Evolutionary conservation across 2,329 filamentous ascomycete species (phyloP), one percentile per base, ranked within the genome.

Genomic region (Allantophomopsis cytisporea): DNA sequence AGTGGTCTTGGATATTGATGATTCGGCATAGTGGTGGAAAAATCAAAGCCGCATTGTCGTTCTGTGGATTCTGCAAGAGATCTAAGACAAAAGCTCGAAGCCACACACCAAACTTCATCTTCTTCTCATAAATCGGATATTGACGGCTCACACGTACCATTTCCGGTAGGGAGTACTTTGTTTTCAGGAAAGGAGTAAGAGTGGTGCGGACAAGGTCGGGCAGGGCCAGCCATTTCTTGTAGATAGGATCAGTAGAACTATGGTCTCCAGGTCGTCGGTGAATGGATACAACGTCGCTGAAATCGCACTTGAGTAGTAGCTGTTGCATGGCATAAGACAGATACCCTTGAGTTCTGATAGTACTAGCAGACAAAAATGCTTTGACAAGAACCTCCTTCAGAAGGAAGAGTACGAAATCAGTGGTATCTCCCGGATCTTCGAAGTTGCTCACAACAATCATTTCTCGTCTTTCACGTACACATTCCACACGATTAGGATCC

Each of bases 241-340:
- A 83, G 18, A 80, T 71, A 3, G 72, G 66, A 37, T 71, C 71
- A 10, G 68, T 66, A 20, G 77, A 71, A 15, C 57, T 1, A 58
- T 56, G 3, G 61, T 60, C 31, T 62, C 57, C 54, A 59, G 58
- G 21, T 56, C 57, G 38, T 30, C 43, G 46, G 11, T 50, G 35
- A 7, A 47, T 46, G 3, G 48, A 44, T 36, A 48, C 68, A 0
- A 71, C 73, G 10, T 71, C 64, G 42, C 69, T 77, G 52, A 95
- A 79, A 20, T 82, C 79, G 52, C 83, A 85, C 47, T 80, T 76
- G 35, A 80, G 78, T 3, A 96, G 69, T 32, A 96, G 69, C 51
- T 94, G 82, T 58, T 99, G 91, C 78, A 98, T 95, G 2, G 82
- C 84, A 59, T 83, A 98, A 1, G 89, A 89, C 14, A 99, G 68